These are phyloP conservation scores for Gossypium ekmanianum DNA, from an alignment of 345 rosid genomes.

Conservation along the genomic window DNA sequence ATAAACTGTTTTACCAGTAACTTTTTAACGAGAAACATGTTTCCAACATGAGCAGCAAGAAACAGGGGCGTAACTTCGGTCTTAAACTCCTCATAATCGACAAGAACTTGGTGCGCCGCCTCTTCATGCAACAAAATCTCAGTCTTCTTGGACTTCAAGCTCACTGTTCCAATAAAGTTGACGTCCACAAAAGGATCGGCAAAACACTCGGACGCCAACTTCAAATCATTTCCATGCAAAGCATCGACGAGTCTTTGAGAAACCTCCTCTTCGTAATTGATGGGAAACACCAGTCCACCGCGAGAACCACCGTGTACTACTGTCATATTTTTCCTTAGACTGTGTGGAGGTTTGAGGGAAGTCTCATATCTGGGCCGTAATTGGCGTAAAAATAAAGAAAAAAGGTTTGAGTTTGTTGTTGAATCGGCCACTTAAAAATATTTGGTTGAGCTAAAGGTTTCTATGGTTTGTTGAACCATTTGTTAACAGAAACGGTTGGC, in stretches of 20 bases:
- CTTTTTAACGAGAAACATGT: conserved; percentile 45
- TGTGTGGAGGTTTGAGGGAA: background rate
- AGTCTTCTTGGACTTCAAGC: conserved; percentile 45
- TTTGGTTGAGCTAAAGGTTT: conserved; percentile 6
- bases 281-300: conserved; percentile 1
- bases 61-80: conserved; percentile 67
- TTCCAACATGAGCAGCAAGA: conserved; percentile 60
- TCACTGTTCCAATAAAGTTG: conserved; percentile 56
- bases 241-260: conserved; percentile 61
- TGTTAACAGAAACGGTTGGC: conserved; percentile 17
- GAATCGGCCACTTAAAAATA: conserved; percentile 1
- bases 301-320: background rate
- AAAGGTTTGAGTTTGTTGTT: background rate
- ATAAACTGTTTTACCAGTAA: conserved; percentile 40
- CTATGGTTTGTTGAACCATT: conserved; percentile 10
- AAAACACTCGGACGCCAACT: conserved; percentile 37
- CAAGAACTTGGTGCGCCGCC: conserved; percentile 38
- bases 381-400: background rate
- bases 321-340: background rate
- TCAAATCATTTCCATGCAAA: conserved; percentile 35
- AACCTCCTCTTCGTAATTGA: conserved; percentile 45
- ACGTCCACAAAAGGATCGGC: conserved; percentile 50
- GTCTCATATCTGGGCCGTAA: conserved; percentile 2
- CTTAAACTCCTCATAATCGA: conserved; percentile 55
- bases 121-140: conserved; percentile 49